Conservation (phyloP, 2,329 filamentous ascomycete genomes). For the Pyrenophora seminiperda region DNA sequence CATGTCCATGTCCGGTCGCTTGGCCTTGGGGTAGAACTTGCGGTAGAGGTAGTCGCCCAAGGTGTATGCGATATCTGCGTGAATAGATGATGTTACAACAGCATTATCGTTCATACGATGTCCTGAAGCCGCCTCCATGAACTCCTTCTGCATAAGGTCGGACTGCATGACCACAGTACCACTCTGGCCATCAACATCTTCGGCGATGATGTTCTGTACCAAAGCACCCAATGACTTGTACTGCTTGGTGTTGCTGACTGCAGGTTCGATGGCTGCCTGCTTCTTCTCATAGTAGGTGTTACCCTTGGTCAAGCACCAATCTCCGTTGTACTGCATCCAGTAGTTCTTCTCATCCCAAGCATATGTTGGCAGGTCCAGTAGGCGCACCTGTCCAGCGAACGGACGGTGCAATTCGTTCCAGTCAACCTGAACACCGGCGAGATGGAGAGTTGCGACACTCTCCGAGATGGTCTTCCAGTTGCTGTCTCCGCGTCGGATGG, state of each 20-base stretch:
- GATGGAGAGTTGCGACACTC: constrained; percentile 58
- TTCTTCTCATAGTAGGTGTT: constrained; percentile 19
- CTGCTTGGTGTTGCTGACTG: constrained; percentile 1
- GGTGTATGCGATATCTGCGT: constrained; percentile 43
- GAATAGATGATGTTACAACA: constrained; percentile 26
- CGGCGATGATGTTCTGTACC: constrained; percentile 2
- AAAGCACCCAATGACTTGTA: constrained; percentile 2
- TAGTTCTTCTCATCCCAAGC: constrained; percentile 44
- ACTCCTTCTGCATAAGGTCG: constrained; percentile 13
- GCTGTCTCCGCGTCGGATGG: background rate
- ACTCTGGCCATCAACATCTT: background rate
- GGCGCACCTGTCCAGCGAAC: constrained; percentile 52
- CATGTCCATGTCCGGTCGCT: constrained; percentile 34
- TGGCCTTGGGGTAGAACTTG: constrained; percentile 15
- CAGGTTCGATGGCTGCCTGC: background rate
- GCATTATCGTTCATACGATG: constrained; percentile 43
- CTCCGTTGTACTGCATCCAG: constrained; percentile 45
- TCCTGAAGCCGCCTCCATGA: constrained; percentile 35
- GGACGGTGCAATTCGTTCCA: constrained; percentile 66
- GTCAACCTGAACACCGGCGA: constrained; percentile 59
- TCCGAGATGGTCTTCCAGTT: constrained; percentile 7
- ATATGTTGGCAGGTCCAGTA: constrained; percentile 60
- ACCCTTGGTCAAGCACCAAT: constrained; percentile 38
- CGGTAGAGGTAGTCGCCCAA: constrained; percentile 28
- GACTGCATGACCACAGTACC: constrained; percentile 17